Conservation (phyloP, 257 asterid genomes). For the Jasminum sambac region DNA sequence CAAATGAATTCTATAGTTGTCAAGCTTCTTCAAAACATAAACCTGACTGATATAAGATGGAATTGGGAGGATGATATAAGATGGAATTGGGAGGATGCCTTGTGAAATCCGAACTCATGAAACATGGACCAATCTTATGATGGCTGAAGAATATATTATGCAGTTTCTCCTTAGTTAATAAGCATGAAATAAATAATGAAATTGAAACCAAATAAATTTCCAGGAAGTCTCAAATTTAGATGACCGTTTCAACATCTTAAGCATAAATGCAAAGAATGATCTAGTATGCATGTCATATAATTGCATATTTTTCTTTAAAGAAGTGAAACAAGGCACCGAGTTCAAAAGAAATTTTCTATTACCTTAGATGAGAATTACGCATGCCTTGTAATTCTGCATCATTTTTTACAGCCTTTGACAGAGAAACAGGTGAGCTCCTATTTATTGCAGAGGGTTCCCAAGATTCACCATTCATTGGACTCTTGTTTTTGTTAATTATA, state of each 20-base stretch:
- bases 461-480: conserved; percentile 28
- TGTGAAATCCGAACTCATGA: neutral
- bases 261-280: neutral
- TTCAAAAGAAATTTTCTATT: conserved; percentile 10
- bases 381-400: conserved; percentile 93
- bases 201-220: neutral
- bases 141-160: neutral
- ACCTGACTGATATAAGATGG: neutral
- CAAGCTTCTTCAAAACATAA: neutral
- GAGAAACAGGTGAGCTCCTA: conserved; percentile 78
- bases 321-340: neutral
- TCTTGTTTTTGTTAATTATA: conserved; percentile 28
- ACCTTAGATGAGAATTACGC: conserved; percentile 90
- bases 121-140: neutral
- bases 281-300: neutral
- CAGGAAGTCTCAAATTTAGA: neutral
- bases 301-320: conserved; percentile 5
- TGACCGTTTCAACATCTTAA: neutral
- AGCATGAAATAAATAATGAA: neutral
- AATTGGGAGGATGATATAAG: neutral
- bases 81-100: neutral
- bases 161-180: neutral
- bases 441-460: conserved; percentile 48
- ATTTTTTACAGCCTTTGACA: conserved; percentile 91
- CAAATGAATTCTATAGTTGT: neutral